Conservation (phyloP, 2,329 filamentous ascomycete species). For the Bipolaris gigantea region DNA sequence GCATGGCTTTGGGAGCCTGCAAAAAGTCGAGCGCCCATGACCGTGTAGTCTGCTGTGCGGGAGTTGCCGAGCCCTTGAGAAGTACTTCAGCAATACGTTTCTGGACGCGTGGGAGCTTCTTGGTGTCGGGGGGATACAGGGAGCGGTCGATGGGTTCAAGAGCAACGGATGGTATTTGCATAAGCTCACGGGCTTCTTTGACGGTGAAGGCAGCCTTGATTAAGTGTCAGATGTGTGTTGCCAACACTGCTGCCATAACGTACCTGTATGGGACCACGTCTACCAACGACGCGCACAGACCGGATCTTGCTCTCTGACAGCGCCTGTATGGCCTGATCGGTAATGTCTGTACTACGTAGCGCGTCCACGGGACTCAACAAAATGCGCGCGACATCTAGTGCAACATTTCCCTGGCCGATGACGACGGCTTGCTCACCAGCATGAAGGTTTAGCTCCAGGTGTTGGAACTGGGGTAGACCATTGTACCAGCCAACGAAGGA, state of each 20-base stretch:
- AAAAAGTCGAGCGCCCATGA: constrained; percentile 87
- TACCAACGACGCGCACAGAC: constrained; percentile 82
- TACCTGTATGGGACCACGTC: constrained; percentile 86
- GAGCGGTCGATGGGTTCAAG: constrained; percentile 70
- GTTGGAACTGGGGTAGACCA: constrained; percentile 79
- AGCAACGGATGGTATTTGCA: constrained; percentile 71
- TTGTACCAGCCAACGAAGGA: constrained; percentile 99
- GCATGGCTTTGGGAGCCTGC: constrained; percentile 73
- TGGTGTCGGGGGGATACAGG: constrained; percentile 68
- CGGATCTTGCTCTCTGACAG: constrained; percentile 73
- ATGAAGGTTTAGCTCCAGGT: constrained; percentile 72
- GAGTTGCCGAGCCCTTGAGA: constrained; percentile 67
- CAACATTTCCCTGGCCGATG: constrained; percentile 94
- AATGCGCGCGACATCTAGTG: constrained; percentile 88
- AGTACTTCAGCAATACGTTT: constrained; percentile 81
- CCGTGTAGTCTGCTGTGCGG: constrained; percentile 56
- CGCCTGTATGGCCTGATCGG: constrained; percentile 76
- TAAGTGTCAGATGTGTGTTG: background rate
- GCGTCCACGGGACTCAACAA: constrained; percentile 74
- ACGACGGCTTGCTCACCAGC: constrained; percentile 80
- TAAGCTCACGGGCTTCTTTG: constrained; percentile 87
- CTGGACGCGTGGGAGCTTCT: constrained; percentile 72
- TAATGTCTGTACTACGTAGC: constrained; percentile 83
- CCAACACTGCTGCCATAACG: constrained; percentile 15
- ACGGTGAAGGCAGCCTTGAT: constrained; percentile 85